These are phyloP conservation scores for Triticum timopheevii DNA, from an alignment of 176 grass and related monocot genomes.

Conservation along the genomic window DNA sequence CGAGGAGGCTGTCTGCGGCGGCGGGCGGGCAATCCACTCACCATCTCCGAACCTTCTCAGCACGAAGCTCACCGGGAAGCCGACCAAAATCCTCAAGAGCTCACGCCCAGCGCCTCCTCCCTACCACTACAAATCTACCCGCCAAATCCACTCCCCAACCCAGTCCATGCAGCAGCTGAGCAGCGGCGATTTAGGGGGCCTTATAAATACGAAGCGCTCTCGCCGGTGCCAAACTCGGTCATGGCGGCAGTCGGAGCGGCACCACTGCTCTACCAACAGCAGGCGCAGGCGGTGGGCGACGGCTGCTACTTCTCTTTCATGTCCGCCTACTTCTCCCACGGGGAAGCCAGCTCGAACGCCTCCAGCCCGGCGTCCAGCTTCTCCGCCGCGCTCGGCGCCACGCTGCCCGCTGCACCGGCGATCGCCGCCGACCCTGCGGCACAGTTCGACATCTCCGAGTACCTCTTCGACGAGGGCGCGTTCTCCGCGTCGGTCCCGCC, in stretches of 20 bases:
- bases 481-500: neutral
- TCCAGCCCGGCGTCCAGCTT: constrained; percentile 48
- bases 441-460: constrained; percentile 71
- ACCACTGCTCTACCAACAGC: constrained; percentile 43
- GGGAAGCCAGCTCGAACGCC: constrained; percentile 27
- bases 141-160: neutral
- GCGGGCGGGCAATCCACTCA: constrained; percentile 34
- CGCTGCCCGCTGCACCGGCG: neutral
- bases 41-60: constrained; percentile 55
- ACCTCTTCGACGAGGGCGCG: constrained; percentile 43
- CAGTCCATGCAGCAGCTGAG: constrained; percentile 18
- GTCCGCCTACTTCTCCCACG: constrained; percentile 47
- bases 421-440: neutral
- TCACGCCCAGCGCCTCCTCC: neutral
- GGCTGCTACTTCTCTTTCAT: constrained; percentile 17
- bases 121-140: constrained; percentile 27
- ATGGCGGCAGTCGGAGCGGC: constrained; percentile 57
- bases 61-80: constrained; percentile 61
- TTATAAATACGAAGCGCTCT: constrained; percentile 51
- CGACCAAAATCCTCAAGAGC: neutral
- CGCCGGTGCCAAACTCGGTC: constrained; percentile 6
- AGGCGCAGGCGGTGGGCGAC: neutral
- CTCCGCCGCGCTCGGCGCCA: constrained; percentile 39
- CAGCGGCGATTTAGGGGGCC: neutral
- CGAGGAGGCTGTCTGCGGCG: neutral